Conservation (phyloP, 495 filamentous ascomycete species). For the Penicillium coffeae region DNA sequence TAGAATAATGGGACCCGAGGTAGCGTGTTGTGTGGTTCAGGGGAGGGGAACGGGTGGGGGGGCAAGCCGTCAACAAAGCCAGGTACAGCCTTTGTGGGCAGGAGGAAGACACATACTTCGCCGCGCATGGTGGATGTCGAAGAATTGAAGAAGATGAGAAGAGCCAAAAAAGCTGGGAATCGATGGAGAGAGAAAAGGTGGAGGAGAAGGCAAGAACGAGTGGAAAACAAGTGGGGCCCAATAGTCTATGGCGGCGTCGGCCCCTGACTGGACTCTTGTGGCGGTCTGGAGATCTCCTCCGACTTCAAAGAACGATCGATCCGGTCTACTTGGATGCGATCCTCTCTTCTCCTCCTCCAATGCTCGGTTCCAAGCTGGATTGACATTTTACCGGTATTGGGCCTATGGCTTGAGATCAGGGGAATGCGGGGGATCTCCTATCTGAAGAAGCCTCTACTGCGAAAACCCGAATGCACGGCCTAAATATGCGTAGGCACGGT, state of each 20-base stretch:
- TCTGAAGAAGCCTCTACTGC: background rate
- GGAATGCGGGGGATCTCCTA: background rate
- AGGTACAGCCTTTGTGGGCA: background rate
- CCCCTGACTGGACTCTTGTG: background rate
- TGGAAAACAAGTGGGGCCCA: background rate
- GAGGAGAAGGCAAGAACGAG: background rate
- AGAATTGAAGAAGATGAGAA: background rate
- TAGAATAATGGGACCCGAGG: background rate
- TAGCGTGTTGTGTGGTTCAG: constrained; percentile 6
- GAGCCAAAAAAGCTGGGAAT: background rate
- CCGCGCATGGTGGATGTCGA: constrained; percentile 29
- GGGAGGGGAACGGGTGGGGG: constrained; percentile 17
- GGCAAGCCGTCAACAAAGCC: constrained; percentile 12
- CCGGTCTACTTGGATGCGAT: too few relatives aligned
- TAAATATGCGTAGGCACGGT: background rate
- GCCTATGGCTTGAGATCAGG: background rate
- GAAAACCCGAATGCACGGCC: background rate
- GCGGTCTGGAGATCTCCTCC: background rate
- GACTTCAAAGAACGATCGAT: too few relatives aligned
- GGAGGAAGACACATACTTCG: constrained; percentile 24
- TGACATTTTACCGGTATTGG: background rate
- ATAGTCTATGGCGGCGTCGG: background rate
- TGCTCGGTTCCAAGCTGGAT: background rate
- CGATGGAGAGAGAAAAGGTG: background rate
- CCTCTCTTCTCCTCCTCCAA: background rate